Conservation (phyloP, 179 eudicot genomes). For the Spinacia oleracea region DNA sequence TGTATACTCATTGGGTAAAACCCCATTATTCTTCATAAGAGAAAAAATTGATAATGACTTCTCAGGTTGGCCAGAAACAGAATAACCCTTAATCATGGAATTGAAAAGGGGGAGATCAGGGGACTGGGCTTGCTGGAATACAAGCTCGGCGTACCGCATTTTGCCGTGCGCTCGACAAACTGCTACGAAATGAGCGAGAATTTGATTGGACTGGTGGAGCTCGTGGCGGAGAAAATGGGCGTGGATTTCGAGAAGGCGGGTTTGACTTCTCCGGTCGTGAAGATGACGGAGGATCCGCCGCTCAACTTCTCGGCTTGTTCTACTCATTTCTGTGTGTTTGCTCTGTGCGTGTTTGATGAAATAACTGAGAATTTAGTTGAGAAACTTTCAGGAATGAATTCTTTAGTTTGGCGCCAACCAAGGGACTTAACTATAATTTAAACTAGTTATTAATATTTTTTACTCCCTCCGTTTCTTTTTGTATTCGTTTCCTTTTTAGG, state of each 20-base stretch:
- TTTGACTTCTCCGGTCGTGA: slow-evolving; percentile 54
- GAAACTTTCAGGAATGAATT: neutral
- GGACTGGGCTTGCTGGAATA: slow-evolving; percentile 44
- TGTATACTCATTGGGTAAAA: slow-evolving; percentile 64
- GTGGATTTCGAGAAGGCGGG: slow-evolving; percentile 60
- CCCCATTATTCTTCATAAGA: slow-evolving; percentile 43
- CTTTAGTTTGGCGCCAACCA: slow-evolving; percentile 26
- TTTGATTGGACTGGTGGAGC: slow-evolving; percentile 62
- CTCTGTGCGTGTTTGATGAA: slow-evolving; percentile 20
- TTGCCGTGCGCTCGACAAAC: slow-evolving; percentile 48
- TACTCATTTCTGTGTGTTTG: slow-evolving; percentile 29
- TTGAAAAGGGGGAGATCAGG: slow-evolving; percentile 59
- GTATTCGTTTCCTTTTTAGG: too few species aligned
- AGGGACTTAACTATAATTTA: neutral
- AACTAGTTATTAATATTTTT: too few species aligned
- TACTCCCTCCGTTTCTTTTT: too few species aligned
- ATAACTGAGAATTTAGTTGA: neutral
- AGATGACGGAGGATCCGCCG: slow-evolving; percentile 62
- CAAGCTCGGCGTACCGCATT: slow-evolving; percentile 41
- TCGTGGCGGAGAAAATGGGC: slow-evolving; percentile 64
- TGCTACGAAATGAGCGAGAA: slow-evolving; percentile 67
- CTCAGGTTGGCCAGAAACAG: slow-evolving; percentile 38
- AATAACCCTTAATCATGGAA: slow-evolving; percentile 67
- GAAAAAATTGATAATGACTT: slow-evolving; percentile 41
- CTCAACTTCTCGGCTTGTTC: slow-evolving; percentile 42